Conservation (phyloP, 768 basidiomycete genomes). For the Tylopilus rubrobrunneus region DNA sequence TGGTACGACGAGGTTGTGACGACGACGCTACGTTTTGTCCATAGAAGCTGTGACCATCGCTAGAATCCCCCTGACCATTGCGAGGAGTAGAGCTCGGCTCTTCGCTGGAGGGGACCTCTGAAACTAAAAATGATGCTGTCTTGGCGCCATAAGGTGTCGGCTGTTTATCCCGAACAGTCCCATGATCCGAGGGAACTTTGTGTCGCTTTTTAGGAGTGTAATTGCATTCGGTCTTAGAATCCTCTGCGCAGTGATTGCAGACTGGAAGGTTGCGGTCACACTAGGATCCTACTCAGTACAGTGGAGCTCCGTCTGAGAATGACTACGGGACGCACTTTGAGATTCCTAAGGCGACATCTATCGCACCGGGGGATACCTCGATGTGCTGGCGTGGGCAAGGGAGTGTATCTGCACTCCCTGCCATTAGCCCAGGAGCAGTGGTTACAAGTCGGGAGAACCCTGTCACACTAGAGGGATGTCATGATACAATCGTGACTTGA, state of each 20-base stretch:
- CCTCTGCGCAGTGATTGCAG: constrained; percentile 60
- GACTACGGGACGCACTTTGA: constrained; percentile 46
- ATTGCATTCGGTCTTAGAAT: constrained; percentile 56
- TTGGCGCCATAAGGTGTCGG: constrained; percentile 41
- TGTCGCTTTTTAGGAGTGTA: constrained; percentile 71
- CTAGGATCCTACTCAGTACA: constrained; percentile 31
- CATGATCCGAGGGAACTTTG: constrained; percentile 47
- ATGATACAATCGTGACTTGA: constrained; percentile 5
- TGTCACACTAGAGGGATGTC: constrained; percentile 52
- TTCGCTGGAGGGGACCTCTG: constrained; percentile 36
- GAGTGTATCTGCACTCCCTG: constrained; percentile 69
- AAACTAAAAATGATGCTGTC: constrained; percentile 46
- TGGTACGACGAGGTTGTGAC: constrained; percentile 22
- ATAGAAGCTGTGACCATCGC: constrained; percentile 41
- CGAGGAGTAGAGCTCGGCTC: constrained; percentile 16
- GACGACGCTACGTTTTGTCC: constrained; percentile 44
- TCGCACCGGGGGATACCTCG: constrained; percentile 73
- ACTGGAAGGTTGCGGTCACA: constrained; percentile 71
- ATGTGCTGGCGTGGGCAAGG: constrained; percentile 70
- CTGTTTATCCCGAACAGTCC: constrained; percentile 33
- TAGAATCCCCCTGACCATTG: constrained; percentile 22
- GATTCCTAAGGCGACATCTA: constrained; percentile 61
- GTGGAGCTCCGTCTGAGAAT: not conserved
- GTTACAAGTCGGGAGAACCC: constrained; percentile 66
- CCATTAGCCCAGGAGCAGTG: constrained; percentile 64